Evolutionary conservation across 148 eudicot genomes (phyloP), one percentile per base, ranked within the genome.

Genomic region (Vaccinium vitisidaea): DNA sequence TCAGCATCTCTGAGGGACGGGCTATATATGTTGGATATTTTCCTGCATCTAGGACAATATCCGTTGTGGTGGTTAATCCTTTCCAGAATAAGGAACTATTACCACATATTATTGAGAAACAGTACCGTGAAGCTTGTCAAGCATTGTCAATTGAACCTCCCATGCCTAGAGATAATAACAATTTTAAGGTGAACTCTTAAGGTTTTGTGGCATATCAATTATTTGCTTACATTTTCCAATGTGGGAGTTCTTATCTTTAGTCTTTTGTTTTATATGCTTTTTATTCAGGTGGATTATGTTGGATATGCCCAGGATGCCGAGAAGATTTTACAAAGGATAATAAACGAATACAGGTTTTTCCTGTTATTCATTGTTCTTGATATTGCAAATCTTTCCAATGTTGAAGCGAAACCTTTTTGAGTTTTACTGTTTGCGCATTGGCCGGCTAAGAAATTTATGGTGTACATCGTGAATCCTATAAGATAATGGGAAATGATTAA

Each of bases 21-120:
- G 99, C 97, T 21, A 90, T 92, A 80, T 96, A 92, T 74, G 94
- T 92, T 36, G 98, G 92, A 87, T 95, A 91, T 86, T 95, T 96
- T 86, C 98, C 99, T 76, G 91, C 93, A 82, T 92, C 93, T 79
- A 87, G 87, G 86, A 85, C 88, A 84, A 92, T 96, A 85, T 90
- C 85, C 74, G 92, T 90, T 86, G 89, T 94, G 83, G 95, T 96
- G 88, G 98, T 95, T 82, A 93, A 94, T 90, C 98, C 95, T 59
- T 94, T 93, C 83, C 98, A 89, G 80, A 90, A 88, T 86, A 96
- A 92, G 91, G 98, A 94, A 80, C 86, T 96, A 74, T 87, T 91
- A 80, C 86, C 97, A 18, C 83, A 91, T 80, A 90, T 92, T 83
- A 90, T 96, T 25, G 98, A 95, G 90, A 93, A 93, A 85, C 94